Base-by-base conservation (phyloP, 768 basidiomycete species). In the Jaapia argillacea region DNA sequence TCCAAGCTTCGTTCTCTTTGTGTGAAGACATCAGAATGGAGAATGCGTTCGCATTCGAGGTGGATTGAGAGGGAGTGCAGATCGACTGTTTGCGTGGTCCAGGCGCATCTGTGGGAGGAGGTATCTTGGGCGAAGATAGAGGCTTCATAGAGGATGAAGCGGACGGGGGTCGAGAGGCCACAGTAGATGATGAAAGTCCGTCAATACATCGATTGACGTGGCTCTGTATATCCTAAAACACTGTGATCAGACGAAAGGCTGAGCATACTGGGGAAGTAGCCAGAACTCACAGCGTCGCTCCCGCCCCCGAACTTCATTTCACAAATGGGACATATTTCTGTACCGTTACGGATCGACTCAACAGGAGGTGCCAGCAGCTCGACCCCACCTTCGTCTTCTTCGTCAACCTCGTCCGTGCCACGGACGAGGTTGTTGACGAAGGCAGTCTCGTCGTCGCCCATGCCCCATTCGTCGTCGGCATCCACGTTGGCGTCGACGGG, bases 1-100 rank as follows among this genome's bases (percentile, higher is more conserved):
- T 85, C 92, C 93, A 97, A 2, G 77, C 75, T 47, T 81, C 79
- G 39, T 75, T 76, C 55, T 94, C 89, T 50, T 81, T 82, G 50
- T 78, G 69, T 1, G 85, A 82, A n/a, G 79, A 73, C 92, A 98
- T 96, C 28, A 98, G 70, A n/a, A 85, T 68, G 0, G 82, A 81
- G 60, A 93, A 97, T 0, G 76, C 64, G 48, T 77, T 69, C 4
- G 62, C 51, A 1, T 55, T 28, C 50, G 18, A 53, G 49, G 39
- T 50, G 31, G 10, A 10, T 16, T 33, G 49, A 48, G 43, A 18
- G 53, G 51, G 6, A 57, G 52, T 16, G 53, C 48, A 31, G 51
- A 58, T 2, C 12, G 36, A 21, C 14, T 18, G 44, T 4, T 36
- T 6, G 7, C 16, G 12, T 13, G 55, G 37, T 5, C 49, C 45